Evolutionary conservation across 768 basidiomycete species (phyloP).

Genomic region (Suillus occidentalis): DNA sequence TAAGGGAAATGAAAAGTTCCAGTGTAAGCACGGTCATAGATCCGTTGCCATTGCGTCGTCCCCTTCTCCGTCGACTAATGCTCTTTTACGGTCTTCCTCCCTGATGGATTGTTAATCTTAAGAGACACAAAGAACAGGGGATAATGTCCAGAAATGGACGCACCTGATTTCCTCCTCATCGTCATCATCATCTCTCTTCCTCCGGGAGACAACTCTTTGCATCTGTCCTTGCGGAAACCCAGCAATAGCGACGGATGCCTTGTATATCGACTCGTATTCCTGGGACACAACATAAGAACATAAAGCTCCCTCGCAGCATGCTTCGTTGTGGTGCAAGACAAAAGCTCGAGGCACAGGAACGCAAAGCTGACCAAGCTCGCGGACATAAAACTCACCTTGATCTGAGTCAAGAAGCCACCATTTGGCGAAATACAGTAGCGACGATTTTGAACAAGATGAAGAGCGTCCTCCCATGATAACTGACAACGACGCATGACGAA

Average conservation of each 20-base stretch:
- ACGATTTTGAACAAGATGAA: conserved; percentile 86
- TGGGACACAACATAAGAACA: conserved; percentile 28
- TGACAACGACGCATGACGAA: conserved; percentile 87
- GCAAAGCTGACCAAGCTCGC: background rate
- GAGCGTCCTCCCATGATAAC: conserved; percentile 83
- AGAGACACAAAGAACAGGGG: background rate
- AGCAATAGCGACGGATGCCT: conserved; percentile 69
- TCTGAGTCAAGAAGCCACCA: conserved; percentile 87
- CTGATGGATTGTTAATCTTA: conserved; percentile 20
- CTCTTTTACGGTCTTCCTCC: conserved; percentile 46
- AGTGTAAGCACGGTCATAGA: conserved; percentile 15
- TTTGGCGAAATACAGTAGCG: conserved; percentile 94
- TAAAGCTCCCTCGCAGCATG: background rate
- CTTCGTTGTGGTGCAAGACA: background rate
- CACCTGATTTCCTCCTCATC: conserved; percentile 56
- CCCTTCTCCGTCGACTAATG: conserved; percentile 33
- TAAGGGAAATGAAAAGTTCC: background rate
- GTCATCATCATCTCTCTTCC: conserved; percentile 77
- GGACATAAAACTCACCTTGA: conserved; percentile 59
- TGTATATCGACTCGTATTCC: conserved; percentile 95
- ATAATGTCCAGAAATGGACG: background rate
- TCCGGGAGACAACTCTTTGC: conserved; percentile 47
- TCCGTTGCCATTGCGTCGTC: conserved; percentile 36
- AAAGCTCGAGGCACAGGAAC: background rate
- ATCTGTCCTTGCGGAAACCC: conserved; percentile 46